A percentile compares a stretch with the other conserved stretches of the same genome.
Evolutionary conservation across 345 rosid species (phyloP).

Genomic region (Citrus reticulata): DNA sequence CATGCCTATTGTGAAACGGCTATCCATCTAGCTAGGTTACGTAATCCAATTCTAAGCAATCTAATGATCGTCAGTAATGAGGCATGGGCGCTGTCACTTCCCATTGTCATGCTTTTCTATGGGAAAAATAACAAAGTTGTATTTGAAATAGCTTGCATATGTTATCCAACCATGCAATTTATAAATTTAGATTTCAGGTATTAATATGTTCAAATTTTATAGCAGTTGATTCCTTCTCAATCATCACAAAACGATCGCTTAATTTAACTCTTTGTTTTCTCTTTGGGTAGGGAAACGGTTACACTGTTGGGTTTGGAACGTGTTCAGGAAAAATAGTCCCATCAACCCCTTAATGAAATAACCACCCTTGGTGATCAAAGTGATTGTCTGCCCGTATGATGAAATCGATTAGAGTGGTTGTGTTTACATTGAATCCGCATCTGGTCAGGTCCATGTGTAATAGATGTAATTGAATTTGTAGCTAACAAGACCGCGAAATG

Average conservation of each 20-base stretch:
- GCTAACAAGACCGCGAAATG: not conserved
- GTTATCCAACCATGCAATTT: not conserved
- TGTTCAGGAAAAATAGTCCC: constrained; percentile 83
- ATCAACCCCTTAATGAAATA: constrained; percentile 28
- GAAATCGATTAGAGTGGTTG: not conserved
- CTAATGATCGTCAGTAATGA: not conserved
- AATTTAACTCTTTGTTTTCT: constrained; percentile 1
- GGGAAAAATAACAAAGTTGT: not conserved
- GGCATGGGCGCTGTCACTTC: not conserved
- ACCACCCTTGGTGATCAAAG: not conserved
- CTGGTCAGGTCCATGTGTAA: not conserved
- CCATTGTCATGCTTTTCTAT: too few relatives aligned
- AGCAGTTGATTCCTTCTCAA: not conserved
- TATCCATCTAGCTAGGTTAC: not conserved
- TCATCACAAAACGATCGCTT: not conserved
- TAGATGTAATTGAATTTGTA: not conserved
- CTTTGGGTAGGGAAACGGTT: constrained; percentile 74
- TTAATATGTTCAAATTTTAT: not conserved
- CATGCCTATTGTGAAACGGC: not conserved
- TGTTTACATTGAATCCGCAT: not conserved
- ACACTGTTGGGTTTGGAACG: constrained; percentile 82
- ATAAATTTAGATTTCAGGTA: not conserved
- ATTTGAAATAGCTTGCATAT: not conserved
- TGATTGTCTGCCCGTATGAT: not conserved
- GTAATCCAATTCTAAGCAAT: not conserved